phyloP scores from a whole-genome alignment of 768 basidiomycete species.

The Lactarius vividus region DNA sequence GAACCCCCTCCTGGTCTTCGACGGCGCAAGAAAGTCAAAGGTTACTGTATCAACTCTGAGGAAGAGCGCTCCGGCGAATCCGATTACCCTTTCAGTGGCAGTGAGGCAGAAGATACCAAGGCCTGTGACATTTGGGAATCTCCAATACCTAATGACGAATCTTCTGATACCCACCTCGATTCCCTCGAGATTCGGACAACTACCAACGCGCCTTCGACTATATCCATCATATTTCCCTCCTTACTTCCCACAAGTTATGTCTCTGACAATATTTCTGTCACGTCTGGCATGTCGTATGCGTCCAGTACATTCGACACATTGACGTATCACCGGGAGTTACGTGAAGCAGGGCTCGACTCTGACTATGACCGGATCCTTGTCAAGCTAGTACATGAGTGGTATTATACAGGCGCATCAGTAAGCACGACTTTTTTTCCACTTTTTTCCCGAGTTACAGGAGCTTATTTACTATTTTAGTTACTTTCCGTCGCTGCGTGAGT shows the following conservation, averaged over 20 bases:
- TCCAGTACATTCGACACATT: constrained; percentile 48
- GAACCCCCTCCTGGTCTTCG: constrained; percentile 18
- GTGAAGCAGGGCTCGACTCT: constrained; percentile 44
- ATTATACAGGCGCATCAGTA: constrained; percentile 59
- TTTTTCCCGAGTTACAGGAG: neutral
- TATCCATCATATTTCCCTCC: constrained; percentile 25
- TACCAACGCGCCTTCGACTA: neutral
- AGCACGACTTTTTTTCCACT: constrained; percentile 28
- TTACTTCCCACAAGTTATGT: constrained; percentile 18
- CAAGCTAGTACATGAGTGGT: constrained; percentile 60
- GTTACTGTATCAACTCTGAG: constrained; percentile 20
- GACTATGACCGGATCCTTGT: constrained; percentile 51
- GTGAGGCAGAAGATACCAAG: constrained; percentile 29
- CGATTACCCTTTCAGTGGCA: constrained; percentile 38
- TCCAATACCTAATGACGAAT: constrained; percentile 15
- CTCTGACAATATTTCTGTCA: constrained; percentile 39
- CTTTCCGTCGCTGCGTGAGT: constrained; percentile 58
- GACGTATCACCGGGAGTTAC: constrained; percentile 56
- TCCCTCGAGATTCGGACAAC: constrained; percentile 22
- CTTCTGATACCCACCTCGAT: constrained; percentile 7
- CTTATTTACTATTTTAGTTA: constrained; percentile 39
- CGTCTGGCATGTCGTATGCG: constrained; percentile 31
- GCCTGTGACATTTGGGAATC: constrained; percentile 16
- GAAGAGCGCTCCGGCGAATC: constrained; percentile 36
- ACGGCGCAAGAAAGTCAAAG: constrained; percentile 19